phyloP scores from a whole-genome alignment of 208 protist genomes.

The Phytomonas francai region DNA sequence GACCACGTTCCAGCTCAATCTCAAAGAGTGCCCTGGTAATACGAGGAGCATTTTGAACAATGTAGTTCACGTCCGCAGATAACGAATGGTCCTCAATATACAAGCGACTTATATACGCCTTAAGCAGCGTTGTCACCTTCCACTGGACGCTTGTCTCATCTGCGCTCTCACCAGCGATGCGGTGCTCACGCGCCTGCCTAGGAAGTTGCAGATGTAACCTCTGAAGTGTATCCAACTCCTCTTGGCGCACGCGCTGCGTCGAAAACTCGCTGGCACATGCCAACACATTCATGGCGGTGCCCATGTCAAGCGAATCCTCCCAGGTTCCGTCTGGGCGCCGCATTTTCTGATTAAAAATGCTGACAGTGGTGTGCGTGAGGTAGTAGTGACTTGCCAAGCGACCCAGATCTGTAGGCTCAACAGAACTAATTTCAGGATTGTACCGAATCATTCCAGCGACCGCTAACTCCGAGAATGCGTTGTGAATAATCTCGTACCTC shows the following conservation, averaged over 20 bases:
- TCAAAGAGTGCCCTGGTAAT: slow-evolving; percentile 97
- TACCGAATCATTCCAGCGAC: slow-evolving; percentile 94
- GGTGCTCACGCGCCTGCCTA: slow-evolving; percentile 53
- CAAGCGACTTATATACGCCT: slow-evolving; percentile 92
- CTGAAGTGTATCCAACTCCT: slow-evolving; percentile 93
- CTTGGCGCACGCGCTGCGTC: slow-evolving; percentile 93
- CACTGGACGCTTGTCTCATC: slow-evolving; percentile 87
- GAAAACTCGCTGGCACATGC: slow-evolving; percentile 94
- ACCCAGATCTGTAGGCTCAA: slow-evolving; percentile 94
- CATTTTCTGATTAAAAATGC: slow-evolving; percentile 92
- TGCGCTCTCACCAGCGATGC: slow-evolving; percentile 61
- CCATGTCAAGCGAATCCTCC: slow-evolving; percentile 79
- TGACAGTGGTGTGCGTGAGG: slow-evolving; percentile 93
- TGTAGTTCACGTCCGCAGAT: slow-evolving; percentile 93
- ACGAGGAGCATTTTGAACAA: slow-evolving; percentile 93
- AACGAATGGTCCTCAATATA: slow-evolving; percentile 87
- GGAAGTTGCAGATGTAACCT: slow-evolving; percentile 64
- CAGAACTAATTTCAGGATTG: slow-evolving; percentile 93
- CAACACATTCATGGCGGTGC: slow-evolving; percentile 90
- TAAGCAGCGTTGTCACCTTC: slow-evolving; percentile 96
- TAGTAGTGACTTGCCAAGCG: slow-evolving; percentile 98
- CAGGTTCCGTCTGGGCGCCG: slow-evolving; percentile 76
- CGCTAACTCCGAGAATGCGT: slow-evolving; percentile 91
- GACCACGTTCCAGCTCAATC: slow-evolving; percentile 92
- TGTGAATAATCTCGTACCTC: slow-evolving; percentile 94